A percentile compares a stretch with the other conserved stretches of the same genome.
phyloP scores from a whole-genome alignment of 345 rosid species.

The Citrus australasica region DNA sequence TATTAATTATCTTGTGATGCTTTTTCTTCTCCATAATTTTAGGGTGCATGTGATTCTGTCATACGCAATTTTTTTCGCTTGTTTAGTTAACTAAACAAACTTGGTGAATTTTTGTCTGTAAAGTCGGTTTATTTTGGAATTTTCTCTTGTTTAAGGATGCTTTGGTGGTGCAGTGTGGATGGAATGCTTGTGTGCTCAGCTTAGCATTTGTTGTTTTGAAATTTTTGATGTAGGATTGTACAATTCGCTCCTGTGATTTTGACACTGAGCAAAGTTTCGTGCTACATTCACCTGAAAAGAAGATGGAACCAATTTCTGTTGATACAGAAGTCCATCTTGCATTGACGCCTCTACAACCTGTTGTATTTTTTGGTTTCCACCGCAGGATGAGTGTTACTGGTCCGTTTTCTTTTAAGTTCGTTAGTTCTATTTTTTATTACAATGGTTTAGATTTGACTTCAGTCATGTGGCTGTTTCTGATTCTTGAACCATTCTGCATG shows the following conservation, averaged over 20 bases:
- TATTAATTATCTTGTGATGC: background rate
- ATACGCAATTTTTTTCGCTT: background rate
- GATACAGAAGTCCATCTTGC: slow-evolving; percentile 95
- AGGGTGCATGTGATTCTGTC: too few relatives aligned
- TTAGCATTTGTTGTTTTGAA: background rate
- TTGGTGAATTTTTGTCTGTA: background rate
- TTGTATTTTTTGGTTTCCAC: slow-evolving; percentile 94
- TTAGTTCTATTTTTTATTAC: background rate
- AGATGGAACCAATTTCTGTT: slow-evolving; percentile 62
- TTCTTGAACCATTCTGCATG: slow-evolving; percentile 20
- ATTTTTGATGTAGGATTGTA: slow-evolving; percentile 68
- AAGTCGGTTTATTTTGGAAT: background rate
- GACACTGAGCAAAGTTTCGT: slow-evolving; percentile 92
- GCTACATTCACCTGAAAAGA: slow-evolving; percentile 93
- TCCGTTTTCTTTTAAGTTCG: slow-evolving; percentile 20
- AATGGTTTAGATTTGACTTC: background rate
- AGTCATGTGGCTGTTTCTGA: slow-evolving; percentile 10
- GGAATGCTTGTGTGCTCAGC: background rate
- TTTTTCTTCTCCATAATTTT: background rate
- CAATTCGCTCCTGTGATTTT: slow-evolving; percentile 90
- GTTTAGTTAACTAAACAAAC: background rate
- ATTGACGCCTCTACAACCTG: slow-evolving; percentile 89
- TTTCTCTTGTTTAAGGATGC: background rate
- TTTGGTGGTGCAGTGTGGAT: background rate
- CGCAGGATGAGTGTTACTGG: slow-evolving; percentile 96